Base-by-base conservation (phyloP, 139 green algal genomes). In the Eudorina sp. region DNA sequence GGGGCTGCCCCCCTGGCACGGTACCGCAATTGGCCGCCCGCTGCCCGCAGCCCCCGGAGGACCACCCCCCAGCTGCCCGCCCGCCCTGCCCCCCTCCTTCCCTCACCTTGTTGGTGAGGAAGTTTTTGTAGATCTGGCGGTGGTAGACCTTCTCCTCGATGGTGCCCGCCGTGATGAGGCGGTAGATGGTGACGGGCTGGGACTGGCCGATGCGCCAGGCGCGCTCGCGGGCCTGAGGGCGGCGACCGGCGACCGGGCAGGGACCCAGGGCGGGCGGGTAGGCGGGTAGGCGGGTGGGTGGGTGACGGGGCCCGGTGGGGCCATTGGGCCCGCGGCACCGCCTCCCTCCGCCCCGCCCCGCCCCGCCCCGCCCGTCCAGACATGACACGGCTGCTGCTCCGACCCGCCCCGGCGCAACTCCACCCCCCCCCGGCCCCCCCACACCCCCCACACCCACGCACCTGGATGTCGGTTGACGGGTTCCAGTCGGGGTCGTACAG, bases 401-500 rank as follows among this genome's bases (percentile, higher is more conserved):
- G n/a, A n/a, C n/a, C n/a, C n/a, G n/a, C n/a, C n/a, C n/a, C n/a
- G n/a, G n/a, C n/a, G n/a, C n/a, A n/a, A n/a, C 3, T 40, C 1
- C 21, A 58, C 43, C 16, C 25, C 18, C n/a, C 19, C 43, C 23
- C 21, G 4, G 38, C 41, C 27, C 45, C 14, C 72, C 72, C 41
- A 7, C 5, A 31, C 46, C n/a, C 48, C 23, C 38, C 53, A 4
- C 9, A 36, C 38, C 34, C 36, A 4, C 86, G 0, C 82, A 83
- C 91, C 89, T 98, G 96, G 46, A 96, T 92, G 88, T 99, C 97
- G 19, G 96, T 98, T 46, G 93, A 94, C 0, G 97, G 98, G 92
- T 99, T 99, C 98, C 98, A 99, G 93, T 99, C 98, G 53, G 98
- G 97, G 92, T 99, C 98, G 90, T 96, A 99, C 46, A 99, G 92